These are phyloP conservation scores for Fusarium stilboides DNA, from an alignment of 2,329 filamentous ascomycete genomes.

Conservation along the genomic window DNA sequence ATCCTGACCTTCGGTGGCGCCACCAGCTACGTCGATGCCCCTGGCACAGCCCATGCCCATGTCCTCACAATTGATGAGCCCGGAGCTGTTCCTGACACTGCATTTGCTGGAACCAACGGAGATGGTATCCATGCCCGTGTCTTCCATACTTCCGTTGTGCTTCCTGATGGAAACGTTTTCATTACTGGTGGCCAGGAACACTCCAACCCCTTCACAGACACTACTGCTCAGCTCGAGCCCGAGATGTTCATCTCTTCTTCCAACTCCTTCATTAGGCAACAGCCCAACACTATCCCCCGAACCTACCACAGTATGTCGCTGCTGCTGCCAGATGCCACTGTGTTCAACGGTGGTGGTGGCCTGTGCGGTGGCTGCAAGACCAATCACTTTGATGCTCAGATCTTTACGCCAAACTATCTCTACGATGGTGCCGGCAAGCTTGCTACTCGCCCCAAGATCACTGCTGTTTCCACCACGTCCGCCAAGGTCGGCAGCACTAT, in stretches of 20 bases:
- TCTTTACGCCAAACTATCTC: slow-evolving; percentile 40
- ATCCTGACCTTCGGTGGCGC: slow-evolving; percentile 69
- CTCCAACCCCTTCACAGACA: slow-evolving; percentile 34
- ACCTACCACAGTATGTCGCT: slow-evolving; percentile 38
- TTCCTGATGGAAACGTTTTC: slow-evolving; percentile 65
- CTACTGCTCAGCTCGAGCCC: slow-evolving; percentile 26
- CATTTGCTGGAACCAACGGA: slow-evolving; percentile 25
- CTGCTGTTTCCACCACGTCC: slow-evolving; percentile 20
- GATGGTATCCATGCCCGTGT: slow-evolving; percentile 51
- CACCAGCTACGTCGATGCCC: slow-evolving; percentile 60
- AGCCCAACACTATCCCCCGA: slow-evolving; percentile 32
- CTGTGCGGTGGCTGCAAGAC: slow-evolving; percentile 34
- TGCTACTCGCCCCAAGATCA: slow-evolving; percentile 36
- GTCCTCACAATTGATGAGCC: slow-evolving; percentile 62
- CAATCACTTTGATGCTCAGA: slow-evolving; percentile 45
- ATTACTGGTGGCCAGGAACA: slow-evolving; percentile 59
- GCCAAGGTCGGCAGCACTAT: slow-evolving; percentile 36
- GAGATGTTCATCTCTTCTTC: slow-evolving; percentile 32
- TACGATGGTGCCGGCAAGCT: slow-evolving; percentile 29
- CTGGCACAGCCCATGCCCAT: slow-evolving; percentile 62
- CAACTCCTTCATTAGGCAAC: slow-evolving; percentile 28
- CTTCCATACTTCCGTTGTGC: slow-evolving; percentile 63
- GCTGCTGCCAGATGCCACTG: slow-evolving; percentile 38
- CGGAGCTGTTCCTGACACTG: slow-evolving; percentile 17
- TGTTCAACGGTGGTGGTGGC: slow-evolving; percentile 34